Conservation (phyloP, 805 yeast species). For the Wickerhamiella siamensis region DNA sequence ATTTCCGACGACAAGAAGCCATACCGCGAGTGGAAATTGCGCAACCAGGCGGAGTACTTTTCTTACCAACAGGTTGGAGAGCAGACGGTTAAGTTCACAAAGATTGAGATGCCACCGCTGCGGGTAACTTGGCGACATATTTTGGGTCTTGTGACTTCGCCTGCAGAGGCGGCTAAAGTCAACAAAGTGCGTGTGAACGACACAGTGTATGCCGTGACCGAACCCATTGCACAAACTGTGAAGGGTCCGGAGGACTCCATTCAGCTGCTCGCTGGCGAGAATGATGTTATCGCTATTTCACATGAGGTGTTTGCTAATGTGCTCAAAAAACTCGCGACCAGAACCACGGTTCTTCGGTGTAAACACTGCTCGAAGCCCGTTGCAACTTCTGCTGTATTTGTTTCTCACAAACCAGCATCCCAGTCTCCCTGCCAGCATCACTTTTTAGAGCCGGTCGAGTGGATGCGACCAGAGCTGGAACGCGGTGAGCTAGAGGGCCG, state of each 20-base stretch:
- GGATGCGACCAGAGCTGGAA: constrained; percentile 79
- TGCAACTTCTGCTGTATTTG: constrained; percentile 48
- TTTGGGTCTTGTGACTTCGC: constrained; percentile 5
- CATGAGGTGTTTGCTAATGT: constrained; percentile 2
- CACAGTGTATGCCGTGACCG: constrained; percentile 2
- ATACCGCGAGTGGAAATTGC: constrained; percentile 29
- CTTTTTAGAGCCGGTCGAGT: constrained; percentile 73
- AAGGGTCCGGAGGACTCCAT: neutral
- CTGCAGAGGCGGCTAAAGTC: constrained; percentile 22
- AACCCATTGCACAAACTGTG: constrained; percentile 1
- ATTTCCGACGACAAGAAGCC: constrained; percentile 21
- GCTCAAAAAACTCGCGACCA: constrained; percentile 10
- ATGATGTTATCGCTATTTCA: neutral
- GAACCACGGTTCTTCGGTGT: constrained; percentile 39
- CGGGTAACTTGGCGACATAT: constrained; percentile 15
- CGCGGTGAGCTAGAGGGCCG: constrained; percentile 76
- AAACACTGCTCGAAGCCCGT: constrained; percentile 64
- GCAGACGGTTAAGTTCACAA: constrained; percentile 28
- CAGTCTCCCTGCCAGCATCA: constrained; percentile 60
- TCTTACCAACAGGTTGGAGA: constrained; percentile 15
- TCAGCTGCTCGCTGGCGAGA: neutral
- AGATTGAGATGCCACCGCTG: constrained; percentile 15
- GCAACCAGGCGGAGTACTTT: constrained; percentile 18
- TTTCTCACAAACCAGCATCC: constrained; percentile 35
- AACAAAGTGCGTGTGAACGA: neutral